A percentile compares a stretch with the other conserved stretches of the same genome.
Conservation (phyloP, 257 asterid species). For the Marsdenia floribunda region DNA sequence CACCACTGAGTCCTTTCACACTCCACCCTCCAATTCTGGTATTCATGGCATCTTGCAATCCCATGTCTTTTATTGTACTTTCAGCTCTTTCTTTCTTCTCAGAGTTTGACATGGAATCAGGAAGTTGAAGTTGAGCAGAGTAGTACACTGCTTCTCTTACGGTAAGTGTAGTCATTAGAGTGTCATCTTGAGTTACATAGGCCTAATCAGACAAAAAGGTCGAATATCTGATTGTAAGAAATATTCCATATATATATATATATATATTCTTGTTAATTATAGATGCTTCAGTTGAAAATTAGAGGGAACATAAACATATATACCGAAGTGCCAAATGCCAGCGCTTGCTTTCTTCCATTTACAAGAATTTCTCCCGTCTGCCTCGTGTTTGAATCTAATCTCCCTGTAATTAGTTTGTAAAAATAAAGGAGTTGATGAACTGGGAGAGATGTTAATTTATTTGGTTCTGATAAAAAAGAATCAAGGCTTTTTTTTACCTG, state of each 20-base stretch:
- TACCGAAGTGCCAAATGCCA: constrained; percentile 69
- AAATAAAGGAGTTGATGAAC: background rate
- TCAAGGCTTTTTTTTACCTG: constrained; percentile 24
- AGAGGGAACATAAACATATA: too few relatives aligned
- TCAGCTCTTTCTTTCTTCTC: constrained; percentile 47
- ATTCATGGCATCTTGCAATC: constrained; percentile 41
- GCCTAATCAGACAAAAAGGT: constrained; percentile 31
- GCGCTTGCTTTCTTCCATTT: constrained; percentile 51
- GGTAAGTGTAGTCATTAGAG: constrained; percentile 47
- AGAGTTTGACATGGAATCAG: constrained; percentile 36
- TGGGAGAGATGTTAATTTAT: too few relatives aligned
- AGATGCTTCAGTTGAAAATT: too few relatives aligned
- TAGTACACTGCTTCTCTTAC: constrained; percentile 52
- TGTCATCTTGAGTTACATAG: constrained; percentile 64
- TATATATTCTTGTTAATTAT: too few relatives aligned
- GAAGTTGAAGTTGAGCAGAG: constrained; percentile 57
- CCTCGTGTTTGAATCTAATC: constrained; percentile 47
- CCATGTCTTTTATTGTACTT: constrained; percentile 45
- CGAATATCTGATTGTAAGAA: background rate
- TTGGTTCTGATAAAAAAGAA: background rate
- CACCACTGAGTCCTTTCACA: constrained; percentile 61
- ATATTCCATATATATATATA: too few relatives aligned
- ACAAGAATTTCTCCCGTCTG: constrained; percentile 53
- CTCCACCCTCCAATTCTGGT: constrained; percentile 64
- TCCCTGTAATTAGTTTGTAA: constrained; percentile 29